Conservation (phyloP, 2,329 filamentous ascomycete species). For the Raffaelea ambrosiae region DNA sequence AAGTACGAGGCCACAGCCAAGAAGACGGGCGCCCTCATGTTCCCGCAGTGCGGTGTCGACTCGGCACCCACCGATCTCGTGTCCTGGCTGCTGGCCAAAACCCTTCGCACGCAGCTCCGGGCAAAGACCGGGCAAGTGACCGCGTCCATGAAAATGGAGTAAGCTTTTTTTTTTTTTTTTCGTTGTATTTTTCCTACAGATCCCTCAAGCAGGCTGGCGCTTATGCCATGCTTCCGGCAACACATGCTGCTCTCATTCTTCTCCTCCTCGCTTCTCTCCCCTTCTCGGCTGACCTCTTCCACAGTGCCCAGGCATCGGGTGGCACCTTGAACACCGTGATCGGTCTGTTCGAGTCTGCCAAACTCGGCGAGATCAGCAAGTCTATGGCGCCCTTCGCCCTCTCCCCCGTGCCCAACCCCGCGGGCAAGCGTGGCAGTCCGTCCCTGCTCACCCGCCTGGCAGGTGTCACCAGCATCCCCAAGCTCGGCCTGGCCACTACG, state of each 20-base stretch:
- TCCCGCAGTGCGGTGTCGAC: slow-evolving; percentile 55
- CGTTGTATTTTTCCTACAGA: background rate
- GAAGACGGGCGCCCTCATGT: slow-evolving; percentile 46
- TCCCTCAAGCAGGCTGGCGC: too few relatives aligned
- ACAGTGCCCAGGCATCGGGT: slow-evolving; percentile 47
- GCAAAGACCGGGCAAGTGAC: slow-evolving; percentile 45
- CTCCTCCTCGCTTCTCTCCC: too few relatives aligned
- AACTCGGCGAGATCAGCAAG: slow-evolving; percentile 34
- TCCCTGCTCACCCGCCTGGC: slow-evolving; percentile 37
- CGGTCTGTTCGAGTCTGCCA: slow-evolving; percentile 44
- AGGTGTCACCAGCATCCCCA: slow-evolving; percentile 38
- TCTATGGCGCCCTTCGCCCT: slow-evolving; percentile 43
- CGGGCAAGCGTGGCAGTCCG: slow-evolving; percentile 19
- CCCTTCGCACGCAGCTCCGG: slow-evolving; percentile 40
- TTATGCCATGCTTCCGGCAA: too few relatives aligned
- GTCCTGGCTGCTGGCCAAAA: slow-evolving; percentile 43
- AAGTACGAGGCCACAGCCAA: slow-evolving; percentile 48
- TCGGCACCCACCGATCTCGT: slow-evolving; percentile 53
- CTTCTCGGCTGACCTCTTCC: background rate
- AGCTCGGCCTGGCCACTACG: slow-evolving; percentile 47
- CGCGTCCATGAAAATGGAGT: slow-evolving; percentile 29
- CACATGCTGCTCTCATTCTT: background rate
- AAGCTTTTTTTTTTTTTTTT: background rate
- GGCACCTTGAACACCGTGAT: slow-evolving; percentile 63
- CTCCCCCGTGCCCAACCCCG: slow-evolving; percentile 44